A percentile compares a stretch with the other conserved stretches of the same genome.
phyloP scores from a whole-genome alignment of 371 early-diverging fungal species.

The Basidiobolus meristosporus region DNA sequence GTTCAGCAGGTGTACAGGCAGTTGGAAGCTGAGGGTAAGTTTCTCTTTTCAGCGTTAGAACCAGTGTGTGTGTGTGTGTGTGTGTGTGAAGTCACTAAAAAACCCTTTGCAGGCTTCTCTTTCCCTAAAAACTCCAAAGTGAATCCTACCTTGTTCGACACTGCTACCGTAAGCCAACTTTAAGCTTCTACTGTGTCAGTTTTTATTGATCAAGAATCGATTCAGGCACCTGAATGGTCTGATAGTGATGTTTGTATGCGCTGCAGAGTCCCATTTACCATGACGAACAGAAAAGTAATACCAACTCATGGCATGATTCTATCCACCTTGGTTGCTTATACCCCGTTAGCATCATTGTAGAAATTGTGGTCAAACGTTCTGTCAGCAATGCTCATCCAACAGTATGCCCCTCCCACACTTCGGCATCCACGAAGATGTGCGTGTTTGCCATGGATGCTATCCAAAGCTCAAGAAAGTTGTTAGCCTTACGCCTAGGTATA shows the following conservation, averaged over 20 bases:
- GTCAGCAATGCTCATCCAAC: conserved; percentile 79
- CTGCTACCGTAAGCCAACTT: conserved; percentile 25
- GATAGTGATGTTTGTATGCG: conserved; percentile 83
- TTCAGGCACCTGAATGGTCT: conserved; percentile 85
- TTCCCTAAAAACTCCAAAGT: conserved; percentile 34
- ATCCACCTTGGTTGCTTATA: not conserved
- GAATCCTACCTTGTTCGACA: conserved; percentile 40
- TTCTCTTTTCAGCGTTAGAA: not conserved
- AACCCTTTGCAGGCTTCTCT: conserved; percentile 11
- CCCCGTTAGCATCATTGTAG: conserved; percentile 73
- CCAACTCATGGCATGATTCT: not conserved
- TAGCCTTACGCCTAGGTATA: too few relatives aligned
- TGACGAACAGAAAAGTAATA: conserved; percentile 69
- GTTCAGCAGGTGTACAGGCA: conserved; percentile 48
- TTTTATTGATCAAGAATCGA: not conserved
- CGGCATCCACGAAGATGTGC: conserved; percentile 71
- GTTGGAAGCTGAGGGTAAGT: conserved; percentile 47
- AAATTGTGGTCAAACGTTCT: conserved; percentile 85
- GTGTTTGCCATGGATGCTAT: conserved; percentile 85
- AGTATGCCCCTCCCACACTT: conserved; percentile 58
- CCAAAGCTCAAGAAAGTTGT: conserved; percentile 1
- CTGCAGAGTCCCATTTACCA: conserved; percentile 73
- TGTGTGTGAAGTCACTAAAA: not conserved
- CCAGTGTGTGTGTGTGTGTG: too few relatives aligned
- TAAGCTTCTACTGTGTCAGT: not conserved